Percentiles rank a stretch among this genome's conserved stretches.
Evolutionary conservation across 2,329 filamentous ascomycete species (phyloP).

Genomic region (Boeremia lycopersici): DNA sequence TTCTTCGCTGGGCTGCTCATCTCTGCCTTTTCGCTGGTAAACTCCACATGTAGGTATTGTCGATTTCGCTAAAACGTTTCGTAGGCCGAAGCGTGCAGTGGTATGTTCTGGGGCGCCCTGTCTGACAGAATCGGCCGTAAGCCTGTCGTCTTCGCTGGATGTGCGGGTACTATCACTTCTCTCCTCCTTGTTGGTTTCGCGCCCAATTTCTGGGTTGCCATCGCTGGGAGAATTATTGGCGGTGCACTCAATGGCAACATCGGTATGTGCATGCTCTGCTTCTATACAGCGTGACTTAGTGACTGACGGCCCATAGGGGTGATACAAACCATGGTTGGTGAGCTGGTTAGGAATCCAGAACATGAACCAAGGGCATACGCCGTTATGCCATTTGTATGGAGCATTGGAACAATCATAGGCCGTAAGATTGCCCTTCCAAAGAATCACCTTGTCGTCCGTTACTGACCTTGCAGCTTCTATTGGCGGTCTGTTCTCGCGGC

Average conservation of each 20-base stretch:
- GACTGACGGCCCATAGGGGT: conserved; percentile 51
- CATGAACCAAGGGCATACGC: conserved; percentile 83
- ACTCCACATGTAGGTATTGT: neutral
- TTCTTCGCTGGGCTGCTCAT: conserved; percentile 89
- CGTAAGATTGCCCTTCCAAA: conserved; percentile 32
- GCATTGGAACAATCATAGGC: conserved; percentile 85
- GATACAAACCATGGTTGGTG: conserved; percentile 89
- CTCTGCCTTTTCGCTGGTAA: conserved; percentile 78
- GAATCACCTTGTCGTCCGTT: neutral
- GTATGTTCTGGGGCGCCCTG: conserved; percentile 63
- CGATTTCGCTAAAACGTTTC: neutral
- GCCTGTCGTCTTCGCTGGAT: conserved; percentile 54
- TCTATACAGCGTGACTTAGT: conserved; percentile 53
- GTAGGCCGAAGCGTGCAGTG: conserved; percentile 77
- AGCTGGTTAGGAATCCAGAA: conserved; percentile 67
- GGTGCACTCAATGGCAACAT: conserved; percentile 91
- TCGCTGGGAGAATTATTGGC: conserved; percentile 76
- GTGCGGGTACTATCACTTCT: conserved; percentile 79
- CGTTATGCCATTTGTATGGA: conserved; percentile 95
- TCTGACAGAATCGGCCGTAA: conserved; percentile 50
- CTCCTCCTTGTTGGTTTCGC: conserved; percentile 84
- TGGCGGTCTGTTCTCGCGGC: conserved; percentile 84
- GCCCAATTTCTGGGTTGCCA: conserved; percentile 80
- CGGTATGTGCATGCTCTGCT: neutral
- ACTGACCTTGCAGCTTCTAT: conserved; percentile 64